phyloP scores from a whole-genome alignment of 352 stramenopile species.

The Globisporangium paddicum region DNA sequence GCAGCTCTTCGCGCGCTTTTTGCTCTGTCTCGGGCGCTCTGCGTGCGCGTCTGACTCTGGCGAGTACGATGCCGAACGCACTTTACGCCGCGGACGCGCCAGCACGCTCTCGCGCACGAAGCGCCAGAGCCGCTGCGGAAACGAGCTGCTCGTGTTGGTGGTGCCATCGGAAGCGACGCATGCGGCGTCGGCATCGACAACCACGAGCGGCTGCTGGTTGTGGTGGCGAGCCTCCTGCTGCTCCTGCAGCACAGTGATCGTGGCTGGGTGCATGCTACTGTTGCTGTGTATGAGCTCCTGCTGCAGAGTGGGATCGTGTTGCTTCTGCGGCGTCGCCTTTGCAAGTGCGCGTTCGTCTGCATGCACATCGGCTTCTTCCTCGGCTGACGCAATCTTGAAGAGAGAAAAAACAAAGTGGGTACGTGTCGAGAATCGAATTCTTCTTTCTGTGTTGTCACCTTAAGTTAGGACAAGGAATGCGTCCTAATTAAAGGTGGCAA shows the following conservation, averaged over 20 bases:
- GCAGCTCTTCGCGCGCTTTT: constrained; percentile 12
- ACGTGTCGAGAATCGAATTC: not conserved
- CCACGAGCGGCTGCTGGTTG: not conserved
- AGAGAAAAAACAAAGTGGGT: not conserved
- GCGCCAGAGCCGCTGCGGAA: constrained; percentile 13
- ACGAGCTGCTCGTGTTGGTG: not conserved
- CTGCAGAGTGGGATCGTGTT: too few species aligned
- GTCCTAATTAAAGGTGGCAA: too few species aligned
- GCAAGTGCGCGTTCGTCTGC: constrained; percentile 1
- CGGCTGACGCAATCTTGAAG: constrained; percentile 8
- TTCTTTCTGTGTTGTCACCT: not conserved
- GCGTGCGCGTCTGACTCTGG: not conserved
- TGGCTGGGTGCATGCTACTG: constrained; percentile 5
- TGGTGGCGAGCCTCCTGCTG: constrained; percentile 1
- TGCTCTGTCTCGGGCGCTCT: constrained; percentile 2
- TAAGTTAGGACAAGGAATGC: not conserved
- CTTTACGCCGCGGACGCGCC: not conserved
- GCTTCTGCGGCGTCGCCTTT: not conserved
- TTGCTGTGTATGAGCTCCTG: too few species aligned
- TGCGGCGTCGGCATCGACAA: not conserved
- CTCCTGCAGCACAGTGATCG: constrained; percentile 7
- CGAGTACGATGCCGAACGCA: constrained; percentile 15
- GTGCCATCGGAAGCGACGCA: not conserved
- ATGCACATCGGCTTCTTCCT: not conserved
- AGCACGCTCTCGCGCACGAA: constrained; percentile 10